A percentile compares a stretch with the other conserved stretches of the same genome.
phyloP scores from a whole-genome alignment of 106 monocot species.

The Vanilla planifolia region DNA sequence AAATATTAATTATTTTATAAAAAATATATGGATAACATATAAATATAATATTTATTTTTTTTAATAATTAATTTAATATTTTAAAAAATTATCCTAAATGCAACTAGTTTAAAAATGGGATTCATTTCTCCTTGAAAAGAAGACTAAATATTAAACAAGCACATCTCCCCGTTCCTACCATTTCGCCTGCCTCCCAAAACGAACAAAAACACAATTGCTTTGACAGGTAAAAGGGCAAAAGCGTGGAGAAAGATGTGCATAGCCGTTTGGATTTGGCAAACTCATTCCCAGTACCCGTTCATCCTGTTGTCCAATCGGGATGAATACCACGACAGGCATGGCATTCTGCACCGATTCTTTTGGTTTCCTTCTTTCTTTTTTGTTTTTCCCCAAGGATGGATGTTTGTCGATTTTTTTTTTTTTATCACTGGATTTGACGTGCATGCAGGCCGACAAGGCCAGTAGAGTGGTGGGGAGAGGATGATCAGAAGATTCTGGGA shows the following conservation, averaged over 20 bases:
- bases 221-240: not conserved
- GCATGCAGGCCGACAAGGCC: conserved; percentile 70
- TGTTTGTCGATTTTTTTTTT: not conserved
- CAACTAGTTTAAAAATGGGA: no score
- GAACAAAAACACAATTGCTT: not conserved
- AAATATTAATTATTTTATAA: no score
- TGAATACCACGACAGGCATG: conserved; percentile 60
- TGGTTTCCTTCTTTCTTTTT: no score
- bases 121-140: no score
- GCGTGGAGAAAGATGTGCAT: conserved; percentile 38
- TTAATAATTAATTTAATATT: no score
- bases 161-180: no score
- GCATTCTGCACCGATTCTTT: not conserved
- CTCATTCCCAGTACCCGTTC: conserved; percentile 59
- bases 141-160: no score
- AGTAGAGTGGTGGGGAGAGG: conserved; percentile 74
- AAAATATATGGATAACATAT: no score
- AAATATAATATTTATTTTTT: no score
- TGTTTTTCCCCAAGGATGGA: no score
- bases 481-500: conserved; percentile 51
- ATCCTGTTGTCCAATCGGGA: conserved; percentile 71
- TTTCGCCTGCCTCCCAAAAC: no score
- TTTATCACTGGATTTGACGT: not conserved
- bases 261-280: conserved; percentile 84
- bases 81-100: no score